These are phyloP conservation scores for Penicillium desertorum DNA, from an alignment of 495 filamentous ascomycete genomes.

Conservation along the genomic window DNA sequence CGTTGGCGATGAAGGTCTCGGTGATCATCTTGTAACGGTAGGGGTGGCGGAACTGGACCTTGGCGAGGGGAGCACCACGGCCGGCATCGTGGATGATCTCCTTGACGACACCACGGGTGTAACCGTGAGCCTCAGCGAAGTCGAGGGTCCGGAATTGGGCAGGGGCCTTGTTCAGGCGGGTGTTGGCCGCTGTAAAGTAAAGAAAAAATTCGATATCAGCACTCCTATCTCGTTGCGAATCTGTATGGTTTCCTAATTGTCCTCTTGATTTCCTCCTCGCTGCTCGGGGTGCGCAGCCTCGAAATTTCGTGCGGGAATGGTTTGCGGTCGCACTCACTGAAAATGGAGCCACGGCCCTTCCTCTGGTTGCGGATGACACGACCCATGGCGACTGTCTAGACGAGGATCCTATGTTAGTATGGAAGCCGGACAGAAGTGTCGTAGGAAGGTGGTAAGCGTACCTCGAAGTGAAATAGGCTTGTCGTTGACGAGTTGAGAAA, in stretches of 20 bases:
- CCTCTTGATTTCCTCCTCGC: conserved; percentile 16
- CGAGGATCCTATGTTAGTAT: conserved; percentile 43
- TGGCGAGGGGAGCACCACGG: conserved; percentile 95
- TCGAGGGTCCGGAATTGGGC: conserved; percentile 95
- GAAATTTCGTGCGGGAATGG: conserved; percentile 20
- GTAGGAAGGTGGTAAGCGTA: conserved; percentile 44
- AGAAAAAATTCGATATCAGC: conserved; percentile 44
- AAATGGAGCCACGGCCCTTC: conserved; percentile 98
- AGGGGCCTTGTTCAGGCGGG: conserved; percentile 86
- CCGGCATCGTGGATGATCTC: conserved; percentile 99
- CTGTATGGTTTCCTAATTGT: conserved; percentile 18
- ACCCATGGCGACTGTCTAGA: conserved; percentile 62
- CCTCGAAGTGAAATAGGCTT: conserved; percentile 53
- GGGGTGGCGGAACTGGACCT: conserved; percentile 91
- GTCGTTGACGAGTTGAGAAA: conserved; percentile 51
- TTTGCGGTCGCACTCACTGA: conserved; percentile 67
- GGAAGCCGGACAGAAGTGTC: conserved; percentile 32
- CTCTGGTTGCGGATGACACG: conserved; percentile 94
- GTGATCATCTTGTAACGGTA: conserved; percentile 87
- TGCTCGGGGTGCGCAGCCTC: conserved; percentile 13
- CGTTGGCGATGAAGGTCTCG: conserved; percentile 99
- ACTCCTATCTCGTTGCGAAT: conserved; percentile 26
- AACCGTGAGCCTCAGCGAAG: conserved; percentile 93
- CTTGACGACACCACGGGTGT: conserved; percentile 94
- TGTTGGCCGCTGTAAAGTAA: conserved; percentile 63